phyloP scores from a whole-genome alignment of 1,284 basidiomycete species.

The Heterobasidion occidentale region DNA sequence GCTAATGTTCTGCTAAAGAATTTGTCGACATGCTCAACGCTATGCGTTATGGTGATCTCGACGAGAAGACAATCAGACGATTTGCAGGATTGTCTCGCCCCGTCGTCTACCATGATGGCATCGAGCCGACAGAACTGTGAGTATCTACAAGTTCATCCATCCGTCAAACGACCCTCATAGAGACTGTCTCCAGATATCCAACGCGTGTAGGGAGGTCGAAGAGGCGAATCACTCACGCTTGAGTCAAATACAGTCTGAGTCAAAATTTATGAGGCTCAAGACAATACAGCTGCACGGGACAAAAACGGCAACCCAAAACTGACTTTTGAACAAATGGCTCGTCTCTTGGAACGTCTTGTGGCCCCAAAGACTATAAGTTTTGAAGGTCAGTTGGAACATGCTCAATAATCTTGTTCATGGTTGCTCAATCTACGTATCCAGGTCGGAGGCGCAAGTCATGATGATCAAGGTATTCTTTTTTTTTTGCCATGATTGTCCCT shows the following conservation, averaged over 20 bases:
- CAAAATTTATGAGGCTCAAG: conserved; percentile 28
- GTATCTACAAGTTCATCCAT: conserved; percentile 9
- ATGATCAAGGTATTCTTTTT: conserved; percentile 33
- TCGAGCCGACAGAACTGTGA: conserved; percentile 79
- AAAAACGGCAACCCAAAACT: conserved; percentile 12
- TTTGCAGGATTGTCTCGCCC: conserved; percentile 56
- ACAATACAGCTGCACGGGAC: conserved; percentile 26
- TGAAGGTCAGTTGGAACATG: conserved; percentile 15
- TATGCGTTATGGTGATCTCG: conserved; percentile 55
- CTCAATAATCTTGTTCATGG: background rate
- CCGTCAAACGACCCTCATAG: background rate
- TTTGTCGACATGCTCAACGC: conserved; percentile 71
- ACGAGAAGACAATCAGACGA: conserved; percentile 34
- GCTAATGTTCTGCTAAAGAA: conserved; percentile 18
- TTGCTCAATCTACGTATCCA: conserved; percentile 1
- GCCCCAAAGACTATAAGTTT: conserved; percentile 13
- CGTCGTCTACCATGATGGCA: conserved; percentile 62
- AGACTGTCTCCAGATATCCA: conserved; percentile 43
- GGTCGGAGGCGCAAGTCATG: conserved; percentile 31
- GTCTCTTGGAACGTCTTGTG: conserved; percentile 20
- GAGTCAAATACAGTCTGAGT: conserved; percentile 17
- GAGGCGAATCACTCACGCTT: conserved; percentile 45
- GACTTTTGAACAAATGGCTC: conserved; percentile 12
- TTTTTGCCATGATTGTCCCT: background rate
- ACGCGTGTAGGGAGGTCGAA: conserved; percentile 54